Percentiles rank a stretch among this genome's conserved stretches.
These are phyloP conservation scores for Sclerotinia spermophila DNA, from an alignment of 2,329 filamentous ascomycete genomes.

Conservation along the genomic window DNA sequence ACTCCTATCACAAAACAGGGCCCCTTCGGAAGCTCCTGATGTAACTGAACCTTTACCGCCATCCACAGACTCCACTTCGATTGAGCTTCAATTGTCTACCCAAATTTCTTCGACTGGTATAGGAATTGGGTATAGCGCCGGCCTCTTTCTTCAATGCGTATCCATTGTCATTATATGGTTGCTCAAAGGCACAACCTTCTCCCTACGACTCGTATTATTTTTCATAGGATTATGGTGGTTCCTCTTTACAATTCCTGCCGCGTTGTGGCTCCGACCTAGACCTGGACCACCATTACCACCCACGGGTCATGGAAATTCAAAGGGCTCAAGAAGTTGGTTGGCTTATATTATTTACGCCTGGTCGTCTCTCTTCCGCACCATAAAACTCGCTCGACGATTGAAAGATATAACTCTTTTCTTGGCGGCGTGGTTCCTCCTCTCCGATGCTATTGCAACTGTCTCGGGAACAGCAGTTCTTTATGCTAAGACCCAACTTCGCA, in stretches of 20 bases:
- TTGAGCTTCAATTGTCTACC: constrained; percentile 77
- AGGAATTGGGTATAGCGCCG: constrained; percentile 87
- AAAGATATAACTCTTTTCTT: constrained; percentile 75
- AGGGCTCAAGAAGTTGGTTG: constrained; percentile 46
- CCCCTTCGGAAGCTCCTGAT: constrained; percentile 19
- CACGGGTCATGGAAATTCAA: constrained; percentile 24
- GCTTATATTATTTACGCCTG: constrained; percentile 79
- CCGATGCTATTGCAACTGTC: constrained; percentile 89
- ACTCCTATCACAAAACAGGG: constrained; percentile 39
- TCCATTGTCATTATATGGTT: constrained; percentile 73
- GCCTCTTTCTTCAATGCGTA: constrained; percentile 76
- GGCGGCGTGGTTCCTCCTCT: constrained; percentile 88
- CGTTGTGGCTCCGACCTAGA: constrained; percentile 80
- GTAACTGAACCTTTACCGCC: constrained; percentile 35
- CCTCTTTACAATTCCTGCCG: constrained; percentile 81
- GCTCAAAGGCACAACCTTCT: constrained; percentile 75
- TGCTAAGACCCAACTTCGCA: constrained; percentile 86
- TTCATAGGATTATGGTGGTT: constrained; percentile 92
- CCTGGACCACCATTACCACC: constrained; percentile 75
- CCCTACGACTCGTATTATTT: constrained; percentile 81
- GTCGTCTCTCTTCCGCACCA: constrained; percentile 76
- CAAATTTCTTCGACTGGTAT: constrained; percentile 90
- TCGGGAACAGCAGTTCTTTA: constrained; percentile 93
- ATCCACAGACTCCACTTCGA: constrained; percentile 52
- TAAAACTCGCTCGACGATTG: constrained; percentile 67